Conservation (phyloP, 768 basidiomycete species). For the Kwoniella dendrophila region DNA sequence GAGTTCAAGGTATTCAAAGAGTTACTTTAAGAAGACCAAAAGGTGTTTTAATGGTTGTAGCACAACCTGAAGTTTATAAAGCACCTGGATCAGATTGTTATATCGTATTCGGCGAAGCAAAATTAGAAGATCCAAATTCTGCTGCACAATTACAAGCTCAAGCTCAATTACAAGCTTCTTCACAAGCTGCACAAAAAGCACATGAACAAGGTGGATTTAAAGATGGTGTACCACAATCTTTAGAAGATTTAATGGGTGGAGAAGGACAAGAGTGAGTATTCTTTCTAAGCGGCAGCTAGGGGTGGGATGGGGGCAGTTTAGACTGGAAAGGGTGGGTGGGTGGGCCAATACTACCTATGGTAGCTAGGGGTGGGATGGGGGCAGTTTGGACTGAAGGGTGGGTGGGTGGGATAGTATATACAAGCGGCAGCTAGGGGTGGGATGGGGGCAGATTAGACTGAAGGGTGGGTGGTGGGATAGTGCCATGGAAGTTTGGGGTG, state of each 20-base stretch:
- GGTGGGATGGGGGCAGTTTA: conserved; percentile 7
- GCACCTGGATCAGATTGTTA: conserved; percentile 96
- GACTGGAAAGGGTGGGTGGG: no score
- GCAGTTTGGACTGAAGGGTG: no score
- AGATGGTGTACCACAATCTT: conserved; percentile 70
- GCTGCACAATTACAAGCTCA: conserved; percentile 60
- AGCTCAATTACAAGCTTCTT: conserved; percentile 67
- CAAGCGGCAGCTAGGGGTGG: no score
- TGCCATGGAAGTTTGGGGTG: no score
- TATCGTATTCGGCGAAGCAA: conserved; percentile 94
- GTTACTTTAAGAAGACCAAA: conserved; percentile 94
- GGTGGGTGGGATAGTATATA: conserved; percentile 1
- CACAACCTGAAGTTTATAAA: conserved; percentile 96
- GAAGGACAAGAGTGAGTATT: conserved; percentile 51
- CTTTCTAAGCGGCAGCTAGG: background rate
- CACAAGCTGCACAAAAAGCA: conserved; percentile 57
- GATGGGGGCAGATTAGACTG: no score
- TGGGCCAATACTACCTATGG: no score
- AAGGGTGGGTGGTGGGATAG: no score
- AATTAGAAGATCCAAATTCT: conserved; percentile 51
- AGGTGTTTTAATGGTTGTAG: conserved; percentile 92
- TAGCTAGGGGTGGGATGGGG: background rate
- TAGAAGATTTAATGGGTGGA: conserved; percentile 53
- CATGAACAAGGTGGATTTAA: conserved; percentile 65
- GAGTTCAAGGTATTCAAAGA: conserved; percentile 86